A percentile compares a stretch with the other conserved stretches of the same genome.
Conservation (phyloP, 192 early-diverging fungal genomes). For the Dissophora globulifera region DNA sequence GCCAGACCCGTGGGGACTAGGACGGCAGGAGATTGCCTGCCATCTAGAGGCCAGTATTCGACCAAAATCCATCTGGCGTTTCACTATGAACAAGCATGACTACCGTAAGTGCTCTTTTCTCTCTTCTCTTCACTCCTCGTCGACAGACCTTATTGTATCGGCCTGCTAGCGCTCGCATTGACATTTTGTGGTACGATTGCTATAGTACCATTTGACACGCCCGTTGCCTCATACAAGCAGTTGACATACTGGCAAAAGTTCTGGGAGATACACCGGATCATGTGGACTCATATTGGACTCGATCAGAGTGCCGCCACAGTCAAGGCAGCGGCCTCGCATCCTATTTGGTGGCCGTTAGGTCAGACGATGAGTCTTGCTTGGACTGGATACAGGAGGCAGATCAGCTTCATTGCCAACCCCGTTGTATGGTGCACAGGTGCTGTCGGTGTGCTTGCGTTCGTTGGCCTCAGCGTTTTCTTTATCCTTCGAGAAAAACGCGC, state of each 20-base stretch:
- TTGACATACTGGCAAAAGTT: no score
- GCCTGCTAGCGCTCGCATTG: no score
- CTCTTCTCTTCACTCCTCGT: background rate
- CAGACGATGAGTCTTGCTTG: conserved; percentile 83
- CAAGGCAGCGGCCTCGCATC: conserved; percentile 85
- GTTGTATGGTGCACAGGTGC: conserved; percentile 27
- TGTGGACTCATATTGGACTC: no score
- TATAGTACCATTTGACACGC: conserved; percentile 63
- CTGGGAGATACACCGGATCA: no score
- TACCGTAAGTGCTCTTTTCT: conserved; percentile 13
- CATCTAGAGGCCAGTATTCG: conserved; percentile 5
- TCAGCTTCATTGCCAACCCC: conserved; percentile 25
- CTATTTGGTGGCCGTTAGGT: conserved; percentile 85
- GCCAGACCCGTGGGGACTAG: no score
- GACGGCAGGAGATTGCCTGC: conserved; percentile 15
- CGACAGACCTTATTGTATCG: no score
- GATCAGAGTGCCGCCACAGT: no score
- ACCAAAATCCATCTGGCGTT: conserved; percentile 16
- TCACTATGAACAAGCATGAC: conserved; percentile 35
- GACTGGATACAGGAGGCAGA: conserved; percentile 58
- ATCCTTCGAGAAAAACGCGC: conserved; percentile 56
- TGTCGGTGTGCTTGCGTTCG: background rate
- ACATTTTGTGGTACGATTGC: no score
- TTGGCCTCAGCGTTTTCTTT: conserved; percentile 41
- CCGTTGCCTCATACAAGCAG: conserved; percentile 66